phyloP scores from a whole-genome alignment of 768 basidiomycete species.

The Leucogyrophana mollusca region DNA sequence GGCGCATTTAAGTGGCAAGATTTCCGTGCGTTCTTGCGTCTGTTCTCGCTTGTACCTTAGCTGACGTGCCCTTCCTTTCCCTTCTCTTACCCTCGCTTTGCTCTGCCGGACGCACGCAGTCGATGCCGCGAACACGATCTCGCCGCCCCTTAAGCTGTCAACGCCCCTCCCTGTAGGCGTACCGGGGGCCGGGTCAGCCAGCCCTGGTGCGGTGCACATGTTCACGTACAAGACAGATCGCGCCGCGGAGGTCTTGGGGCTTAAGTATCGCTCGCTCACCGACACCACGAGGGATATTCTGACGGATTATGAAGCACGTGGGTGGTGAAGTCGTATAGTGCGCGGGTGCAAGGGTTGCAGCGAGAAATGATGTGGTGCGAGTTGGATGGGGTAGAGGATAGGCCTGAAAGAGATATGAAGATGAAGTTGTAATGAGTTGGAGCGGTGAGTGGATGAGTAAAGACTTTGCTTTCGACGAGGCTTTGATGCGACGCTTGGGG shows the following conservation, averaged over 20 bases:
- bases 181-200: slow-evolving; percentile 28
- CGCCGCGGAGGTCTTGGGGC: slow-evolving; percentile 36
- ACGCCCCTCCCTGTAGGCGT: slow-evolving; percentile 30
- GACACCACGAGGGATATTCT: slow-evolving; percentile 41
- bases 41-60: background rate
- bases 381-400: no score
- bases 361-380: no score
- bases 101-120: slow-evolving; percentile 19
- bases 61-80: background rate
- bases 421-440: no score
- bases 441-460: no score
- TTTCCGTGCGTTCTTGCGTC: slow-evolving; percentile 19
- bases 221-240: slow-evolving; percentile 36
- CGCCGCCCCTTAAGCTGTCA: slow-evolving; percentile 28
- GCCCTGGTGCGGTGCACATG: slow-evolving; percentile 22
- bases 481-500: no score
- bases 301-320: slow-evolving; percentile 40
- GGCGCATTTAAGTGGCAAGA: slow-evolving; percentile 31
- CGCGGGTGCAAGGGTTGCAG: no score
- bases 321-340: slow-evolving; percentile 43
- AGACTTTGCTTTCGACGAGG: no score
- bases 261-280: slow-evolving; percentile 39
- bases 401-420: no score
- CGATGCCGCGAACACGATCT: slow-evolving; percentile 34
- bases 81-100: background rate